Evolutionary conservation across 176 grass and related monocot species (phyloP), one percentile per base, ranked within the genome.

Genomic region (Calamus simplicifolius): DNA sequence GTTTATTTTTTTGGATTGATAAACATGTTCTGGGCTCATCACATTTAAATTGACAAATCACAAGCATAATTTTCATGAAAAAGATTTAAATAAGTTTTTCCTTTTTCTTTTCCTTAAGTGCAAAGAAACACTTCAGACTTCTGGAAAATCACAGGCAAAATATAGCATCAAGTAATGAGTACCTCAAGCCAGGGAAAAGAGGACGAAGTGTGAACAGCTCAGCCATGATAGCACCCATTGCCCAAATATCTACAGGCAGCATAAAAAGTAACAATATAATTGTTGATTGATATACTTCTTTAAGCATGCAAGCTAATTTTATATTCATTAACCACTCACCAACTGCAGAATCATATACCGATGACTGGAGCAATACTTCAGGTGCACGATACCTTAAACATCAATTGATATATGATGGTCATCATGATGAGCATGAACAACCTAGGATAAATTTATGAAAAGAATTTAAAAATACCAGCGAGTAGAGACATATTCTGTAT

Each of bases 201-300:
- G 94, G 94, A 61, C 83, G 79, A 4, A 98, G 85, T 61, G 94
- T 98, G 63, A 93, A 84, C 49, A 98, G 57, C 77, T 98, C 94
- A 55, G 88, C 94, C 88, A 98, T 98, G 76, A 98, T 98, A 65
- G 94, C 94, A 85, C 94, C 94, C 94, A 98, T 98, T 65, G 94
- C 94, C 94, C 94, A 98, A 81, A 98, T 93, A 92, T 98, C 94
- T 98, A 84, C 26, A 29, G 57, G 49, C 67, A 27, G 57, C 62
- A 78, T 49, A 62, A 10, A 27, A 58, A 35, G 53, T 52, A 29
- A 69, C 48, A 77, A 13, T 10, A 43, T 43, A 7, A 43, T 12
- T 12, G 35, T 43, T 43, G 35, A 43, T 43, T 13, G 12, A 10
- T 10, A 43, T 43, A 43, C 35, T 43, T 43, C 35, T 43, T 43